Evolutionary conservation across 345 rosid genomes (phyloP), one percentile per base, ranked within the genome.

Genomic region (Corchorus olitorius): DNA sequence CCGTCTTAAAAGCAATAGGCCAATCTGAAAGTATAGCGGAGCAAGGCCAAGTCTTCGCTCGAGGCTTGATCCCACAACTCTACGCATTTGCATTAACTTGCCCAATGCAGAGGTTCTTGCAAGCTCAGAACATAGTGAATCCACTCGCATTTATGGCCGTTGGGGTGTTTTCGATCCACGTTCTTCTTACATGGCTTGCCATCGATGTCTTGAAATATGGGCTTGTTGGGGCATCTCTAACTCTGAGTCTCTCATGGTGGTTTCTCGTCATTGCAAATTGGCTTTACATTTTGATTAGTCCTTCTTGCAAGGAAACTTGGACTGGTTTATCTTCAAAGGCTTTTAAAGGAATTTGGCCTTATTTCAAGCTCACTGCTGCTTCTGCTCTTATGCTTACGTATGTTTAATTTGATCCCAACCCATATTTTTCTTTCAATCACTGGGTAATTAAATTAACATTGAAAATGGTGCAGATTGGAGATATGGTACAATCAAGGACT

Each of bases 401-500:
- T 48, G 76, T 68, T 2, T 54, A 52, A 27, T 27, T 27, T 27
- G 27, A 27, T 39, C 43, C 43, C 6, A 39, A 39, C 43, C 43
- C 43, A 39, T 4, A 39, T 39, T 6, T 39, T 39, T 39, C 6
- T 39, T n/a, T n/a, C n/a, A n/a, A n/a, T 27, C 27, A 27, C 0
- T 27, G 27, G 27, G 43, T 39, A 6, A 1, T 39, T 39, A 39
- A 6, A 1, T 39, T 39, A 39, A 39, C 43, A 3, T 39, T 39
- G 43, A 34, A 34, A 35, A 34, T 27, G 5, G 27, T 82, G 82
- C 56, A 96, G 97, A 76, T 91, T 96, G 90, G 99, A 96, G 89
- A 88, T 96, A 71, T 96, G 99, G 97, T 96, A 93, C 87, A 87
- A 70, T 79, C 99, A 96, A 89, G 99, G 97, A 69, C 82, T 96